A percentile compares a stretch with the other conserved stretches of the same genome.
phyloP scores from a whole-genome alignment of 805 yeast genomes.

The Wickerhamiella australiensis region DNA sequence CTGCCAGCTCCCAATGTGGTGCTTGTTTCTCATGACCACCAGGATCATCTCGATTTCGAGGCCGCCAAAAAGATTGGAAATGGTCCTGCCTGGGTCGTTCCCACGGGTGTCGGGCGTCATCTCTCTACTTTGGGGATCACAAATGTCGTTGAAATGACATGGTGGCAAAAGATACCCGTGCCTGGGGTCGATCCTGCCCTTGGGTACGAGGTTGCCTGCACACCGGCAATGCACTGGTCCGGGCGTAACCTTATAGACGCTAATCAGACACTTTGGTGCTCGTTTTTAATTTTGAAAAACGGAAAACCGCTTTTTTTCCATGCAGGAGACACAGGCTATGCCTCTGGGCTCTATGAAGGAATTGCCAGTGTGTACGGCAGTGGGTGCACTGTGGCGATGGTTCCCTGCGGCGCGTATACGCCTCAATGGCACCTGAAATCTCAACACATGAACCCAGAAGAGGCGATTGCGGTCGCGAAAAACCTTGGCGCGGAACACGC shows the following conservation, averaged over 20 bases:
- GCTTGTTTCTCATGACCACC: slow-evolving; percentile 86
- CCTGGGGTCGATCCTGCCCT: slow-evolving; percentile 31
- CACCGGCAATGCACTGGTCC: slow-evolving; percentile 92
- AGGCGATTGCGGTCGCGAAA: slow-evolving; percentile 54
- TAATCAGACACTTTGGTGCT: slow-evolving; percentile 78
- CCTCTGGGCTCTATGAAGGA: slow-evolving; percentile 54
- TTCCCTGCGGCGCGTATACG: slow-evolving; percentile 92
- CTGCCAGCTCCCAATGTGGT: slow-evolving; percentile 61
- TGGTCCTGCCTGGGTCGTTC: slow-evolving; percentile 69
- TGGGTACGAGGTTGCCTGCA: slow-evolving; percentile 66
- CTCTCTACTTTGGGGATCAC: slow-evolving; percentile 48
- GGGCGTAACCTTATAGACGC: slow-evolving; percentile 75
- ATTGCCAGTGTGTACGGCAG: slow-evolving; percentile 35
- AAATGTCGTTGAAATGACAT: slow-evolving; percentile 64
- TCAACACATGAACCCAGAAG: slow-evolving; percentile 74
- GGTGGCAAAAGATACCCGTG: slow-evolving; percentile 72
- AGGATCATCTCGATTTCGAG: slow-evolving; percentile 75
- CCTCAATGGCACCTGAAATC: slow-evolving; percentile 92
- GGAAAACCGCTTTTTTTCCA: slow-evolving; percentile 69
- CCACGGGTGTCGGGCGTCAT: slow-evolving; percentile 56
- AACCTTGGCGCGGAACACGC: slow-evolving; percentile 50
- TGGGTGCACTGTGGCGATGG: slow-evolving; percentile 17
- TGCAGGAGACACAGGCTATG: slow-evolving; percentile 92
- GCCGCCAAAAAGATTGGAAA: slow-evolving; percentile 46
- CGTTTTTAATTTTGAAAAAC: slow-evolving; percentile 57